Percentiles rank a stretch among this genome's conserved stretches.
These are phyloP conservation scores for Citropsis articulata DNA, from an alignment of 345 rosid species.

Conservation along the genomic window DNA sequence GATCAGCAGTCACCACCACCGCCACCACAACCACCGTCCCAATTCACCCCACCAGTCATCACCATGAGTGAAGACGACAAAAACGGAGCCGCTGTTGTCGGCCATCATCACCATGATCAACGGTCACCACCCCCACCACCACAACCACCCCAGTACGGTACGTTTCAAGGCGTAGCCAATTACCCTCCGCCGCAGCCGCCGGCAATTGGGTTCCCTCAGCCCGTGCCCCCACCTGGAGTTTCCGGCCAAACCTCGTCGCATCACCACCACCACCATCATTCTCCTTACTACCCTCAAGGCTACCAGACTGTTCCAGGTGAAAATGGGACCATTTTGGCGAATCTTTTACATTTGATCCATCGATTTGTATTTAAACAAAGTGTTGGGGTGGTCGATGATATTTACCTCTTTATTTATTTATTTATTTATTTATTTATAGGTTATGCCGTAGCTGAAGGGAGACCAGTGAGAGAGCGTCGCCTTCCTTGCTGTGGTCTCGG, in stretches of 20 bases:
- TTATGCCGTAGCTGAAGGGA: conserved; percentile 83
- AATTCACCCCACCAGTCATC: conserved; percentile 16
- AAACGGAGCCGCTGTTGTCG: conserved; percentile 32
- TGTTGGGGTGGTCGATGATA: background rate
- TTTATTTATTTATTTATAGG: conserved; percentile 31
- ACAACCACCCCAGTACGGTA: conserved; percentile 60
- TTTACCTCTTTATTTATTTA: too few relatives aligned
- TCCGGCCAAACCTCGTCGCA: conserved; percentile 30
- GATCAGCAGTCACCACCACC: conserved; percentile 4
- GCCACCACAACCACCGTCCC: conserved; percentile 21
- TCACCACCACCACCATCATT: conserved; percentile 36
- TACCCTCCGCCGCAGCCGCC: conserved; percentile 68
- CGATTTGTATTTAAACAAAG: background rate
- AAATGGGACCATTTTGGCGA: background rate
- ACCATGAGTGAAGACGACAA: conserved; percentile 37
- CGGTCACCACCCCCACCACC: conserved; percentile 4
- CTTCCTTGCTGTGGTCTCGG: conserved; percentile 93
- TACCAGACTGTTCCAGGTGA: conserved; percentile 77
- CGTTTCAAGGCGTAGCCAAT: conserved; percentile 93
- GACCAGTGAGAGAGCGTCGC: conserved; percentile 64
- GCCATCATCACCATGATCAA: conserved; percentile 24
- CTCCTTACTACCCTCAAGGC: conserved; percentile 55
- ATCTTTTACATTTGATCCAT: background rate
- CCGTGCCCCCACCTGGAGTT: conserved; percentile 69
- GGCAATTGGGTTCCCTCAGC: conserved; percentile 86